These are phyloP conservation scores for Gryganskiella cystojenkinii DNA, from an alignment of 192 early-diverging fungal genomes.

Conservation along the genomic window DNA sequence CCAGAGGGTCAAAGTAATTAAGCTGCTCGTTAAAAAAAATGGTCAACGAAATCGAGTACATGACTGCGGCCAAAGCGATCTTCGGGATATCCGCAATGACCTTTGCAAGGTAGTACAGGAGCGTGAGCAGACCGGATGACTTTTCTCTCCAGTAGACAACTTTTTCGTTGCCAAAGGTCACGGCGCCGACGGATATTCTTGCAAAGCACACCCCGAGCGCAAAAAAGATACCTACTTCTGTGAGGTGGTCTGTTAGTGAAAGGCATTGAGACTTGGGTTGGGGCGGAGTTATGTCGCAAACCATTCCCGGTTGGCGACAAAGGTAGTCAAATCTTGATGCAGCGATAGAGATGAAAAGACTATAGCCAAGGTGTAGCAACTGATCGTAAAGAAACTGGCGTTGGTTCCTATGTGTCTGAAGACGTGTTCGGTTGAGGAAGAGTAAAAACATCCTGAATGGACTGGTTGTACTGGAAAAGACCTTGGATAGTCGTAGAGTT, in stretches of 20 bases:
- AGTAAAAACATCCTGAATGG: constrained; percentile 59
- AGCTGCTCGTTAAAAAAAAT: constrained; percentile 62
- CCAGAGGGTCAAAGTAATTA: constrained; percentile 38
- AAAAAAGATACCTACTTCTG: constrained; percentile 65
- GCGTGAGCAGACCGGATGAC: constrained; percentile 62
- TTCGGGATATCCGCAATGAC: constrained; percentile 68
- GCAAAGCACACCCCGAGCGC: constrained; percentile 67
- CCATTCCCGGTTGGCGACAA: constrained; percentile 54
- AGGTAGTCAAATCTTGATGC: constrained; percentile 62
- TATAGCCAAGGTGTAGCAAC: constrained; percentile 64
- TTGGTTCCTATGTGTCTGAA: constrained; percentile 63
- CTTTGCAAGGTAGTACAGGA: constrained; percentile 73
- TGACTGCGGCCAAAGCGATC: constrained; percentile 63
- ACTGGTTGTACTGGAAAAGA: constrained; percentile 54
- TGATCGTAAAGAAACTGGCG: constrained; percentile 62
- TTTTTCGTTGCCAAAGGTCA: constrained; percentile 72
- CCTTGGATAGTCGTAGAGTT: constrained; percentile 20
- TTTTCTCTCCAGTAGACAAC: constrained; percentile 75
- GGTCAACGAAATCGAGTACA: constrained; percentile 70
- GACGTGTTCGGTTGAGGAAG: constrained; percentile 50
- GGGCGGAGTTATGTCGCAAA: constrained; percentile 60
- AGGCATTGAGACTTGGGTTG: constrained; percentile 29
- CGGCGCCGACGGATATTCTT: constrained; percentile 65
- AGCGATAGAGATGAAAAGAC: constrained; percentile 62
- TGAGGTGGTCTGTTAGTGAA: constrained; percentile 46